Evolutionary conservation across 2,329 filamentous ascomycete species (phyloP), one percentile per base, ranked within the genome.

Genomic region (Ophiostoma australiae): DNA sequence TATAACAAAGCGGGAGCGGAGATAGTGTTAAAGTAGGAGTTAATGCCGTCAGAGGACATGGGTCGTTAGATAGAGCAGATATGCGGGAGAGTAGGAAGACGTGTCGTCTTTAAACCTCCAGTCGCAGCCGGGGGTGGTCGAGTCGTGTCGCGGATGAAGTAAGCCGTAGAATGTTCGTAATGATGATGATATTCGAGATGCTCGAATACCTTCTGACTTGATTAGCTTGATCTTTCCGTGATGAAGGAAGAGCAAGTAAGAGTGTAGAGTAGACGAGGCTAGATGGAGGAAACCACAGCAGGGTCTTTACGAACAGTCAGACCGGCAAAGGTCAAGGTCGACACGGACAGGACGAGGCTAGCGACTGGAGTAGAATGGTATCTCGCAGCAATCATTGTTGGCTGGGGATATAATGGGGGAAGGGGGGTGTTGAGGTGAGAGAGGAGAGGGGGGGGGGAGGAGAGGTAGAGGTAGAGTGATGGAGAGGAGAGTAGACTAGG

Each of bases 311-410:
- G 79, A 82, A 82, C 79, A 82, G 86, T 83, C 78, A 82, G 80
- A 86, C 85, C 85, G 85, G 63, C 63, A 66, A 39, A 66, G 35
- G 85, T 83, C 78, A 39, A 41, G 72, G 71, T 58, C 70, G 67
- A 72, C 61, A 72, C 69, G 67, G 84, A 87, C 86, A 81, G 83
- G 81, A 83, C 84, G 80, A 82, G 84, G 85, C 86, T 82, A 85
- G 84, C 86, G 86, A 89, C 87, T 89, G 86, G 84, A 82, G 81
- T 82, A 75, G 78, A 80, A 78, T 78, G 75, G 76, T 78, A 79
- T 80, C 79, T 81, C 83, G 81, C 83, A 87, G 87, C 78, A 85
- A 82, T 83, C 87, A 89, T 89, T 77, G 82, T 87, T 80, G 78
- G 78, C 75, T 74, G 70, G 72, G 77, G 74, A 73, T 72, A 73